A percentile compares a stretch with the other conserved stretches of the same genome.
Evolutionary conservation across 179 eudicot species (phyloP).

Genomic region (Actinidia polygama): DNA sequence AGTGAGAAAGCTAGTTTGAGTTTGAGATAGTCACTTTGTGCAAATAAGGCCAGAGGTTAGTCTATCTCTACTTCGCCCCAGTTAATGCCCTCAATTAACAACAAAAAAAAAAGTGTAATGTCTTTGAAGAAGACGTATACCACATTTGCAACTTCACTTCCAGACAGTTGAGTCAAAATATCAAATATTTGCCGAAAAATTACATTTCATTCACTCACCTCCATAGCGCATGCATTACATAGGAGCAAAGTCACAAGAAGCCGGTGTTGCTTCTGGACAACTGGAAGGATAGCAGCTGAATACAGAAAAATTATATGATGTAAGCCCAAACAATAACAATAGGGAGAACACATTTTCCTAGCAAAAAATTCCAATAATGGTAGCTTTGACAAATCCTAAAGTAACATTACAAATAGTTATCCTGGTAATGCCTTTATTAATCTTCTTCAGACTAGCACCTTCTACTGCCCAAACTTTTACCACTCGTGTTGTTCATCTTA

Average conservation of each 20-base stretch:
- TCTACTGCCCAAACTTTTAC: not conserved
- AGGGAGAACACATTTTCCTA: not conserved
- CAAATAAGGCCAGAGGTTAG: not conserved
- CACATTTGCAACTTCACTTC: not conserved
- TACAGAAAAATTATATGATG: slow-evolving; percentile 16
- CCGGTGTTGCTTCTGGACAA: slow-evolving; percentile 95
- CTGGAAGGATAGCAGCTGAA: slow-evolving; percentile 88
- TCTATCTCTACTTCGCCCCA: not conserved
- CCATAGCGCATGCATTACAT: slow-evolving; percentile 96
- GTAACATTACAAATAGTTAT: not conserved
- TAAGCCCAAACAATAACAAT: slow-evolving; percentile 2
- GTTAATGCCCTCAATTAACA: not conserved
- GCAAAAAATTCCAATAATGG: not conserved
- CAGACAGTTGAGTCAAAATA: not conserved
- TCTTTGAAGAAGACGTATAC: not conserved
- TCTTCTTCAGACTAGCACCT: not conserved
- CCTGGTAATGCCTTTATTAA: not conserved
- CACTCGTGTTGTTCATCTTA: not conserved
- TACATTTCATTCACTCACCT: slow-evolving; percentile 46
- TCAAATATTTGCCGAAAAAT: not conserved
- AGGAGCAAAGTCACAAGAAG: slow-evolving; percentile 93
- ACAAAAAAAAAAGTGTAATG: not conserved
- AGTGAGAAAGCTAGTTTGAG: not conserved
- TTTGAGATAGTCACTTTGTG: not conserved
- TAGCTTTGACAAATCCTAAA: not conserved